Conservation (phyloP, 2,329 filamentous ascomycete genomes). For the Hypoxylon sp. region DNA sequence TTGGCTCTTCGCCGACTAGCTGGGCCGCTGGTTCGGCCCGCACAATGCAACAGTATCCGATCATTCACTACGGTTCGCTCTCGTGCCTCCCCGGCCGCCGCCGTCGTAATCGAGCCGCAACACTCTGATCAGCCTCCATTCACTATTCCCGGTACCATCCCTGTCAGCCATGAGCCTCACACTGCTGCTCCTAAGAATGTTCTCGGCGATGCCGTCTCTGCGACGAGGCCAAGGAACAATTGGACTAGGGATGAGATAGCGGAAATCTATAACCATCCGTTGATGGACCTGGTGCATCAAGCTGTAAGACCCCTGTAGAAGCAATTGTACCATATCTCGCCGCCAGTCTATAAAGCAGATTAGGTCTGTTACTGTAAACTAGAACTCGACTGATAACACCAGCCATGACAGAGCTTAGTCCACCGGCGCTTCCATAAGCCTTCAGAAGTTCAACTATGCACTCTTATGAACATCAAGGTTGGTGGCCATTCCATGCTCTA, state of each 20-base stretch:
- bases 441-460: constrained; percentile 89
- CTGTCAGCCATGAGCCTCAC: constrained; percentile 19
- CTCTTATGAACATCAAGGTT: constrained; percentile 88
- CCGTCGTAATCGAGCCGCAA: constrained; percentile 28
- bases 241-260: constrained; percentile 88
- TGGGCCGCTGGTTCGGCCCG: constrained; percentile 30
- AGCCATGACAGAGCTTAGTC: constrained; percentile 70
- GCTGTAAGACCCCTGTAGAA: constrained; percentile 65
- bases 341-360: constrained; percentile 19
- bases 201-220: constrained; percentile 68
- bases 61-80: constrained; percentile 28
- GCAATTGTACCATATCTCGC: neutral
- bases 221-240: constrained; percentile 73
- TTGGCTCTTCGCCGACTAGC: constrained; percentile 35
- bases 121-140: constrained; percentile 27
- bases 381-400: constrained; percentile 28
- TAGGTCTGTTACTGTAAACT: neutral
- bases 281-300: constrained; percentile 83
- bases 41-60: constrained; percentile 27
- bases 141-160: constrained; percentile 22
- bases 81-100: constrained; percentile 31
- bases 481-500: neutral
- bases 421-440: constrained; percentile 90
- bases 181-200: constrained; percentile 46
- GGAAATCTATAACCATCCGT: constrained; percentile 83